A percentile compares a stretch with the other conserved stretches of the same genome.
These are phyloP conservation scores for Samsoniella hepiali DNA, from an alignment of 2,329 filamentous ascomycete species.

Conservation along the genomic window DNA sequence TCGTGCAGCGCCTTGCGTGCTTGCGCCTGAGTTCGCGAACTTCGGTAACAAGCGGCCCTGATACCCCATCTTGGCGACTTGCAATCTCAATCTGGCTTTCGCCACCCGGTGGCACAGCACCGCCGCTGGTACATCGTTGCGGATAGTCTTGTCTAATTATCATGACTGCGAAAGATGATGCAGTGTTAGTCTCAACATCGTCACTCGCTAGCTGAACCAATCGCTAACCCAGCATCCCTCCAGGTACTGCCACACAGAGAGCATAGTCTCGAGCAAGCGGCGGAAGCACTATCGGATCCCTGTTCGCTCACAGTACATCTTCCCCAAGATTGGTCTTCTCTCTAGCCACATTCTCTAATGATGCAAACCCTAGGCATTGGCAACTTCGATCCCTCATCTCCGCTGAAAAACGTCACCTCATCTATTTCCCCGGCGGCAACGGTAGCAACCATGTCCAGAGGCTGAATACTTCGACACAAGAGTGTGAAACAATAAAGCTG, in stretches of 20 bases:
- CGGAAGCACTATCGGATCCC: constrained; percentile 66
- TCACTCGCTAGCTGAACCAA: not conserved
- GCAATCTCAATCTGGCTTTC: constrained; percentile 13
- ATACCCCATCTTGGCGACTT: constrained; percentile 15
- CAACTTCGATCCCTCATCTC: constrained; percentile 89
- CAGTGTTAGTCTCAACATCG: constrained; percentile 9
- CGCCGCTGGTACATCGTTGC: constrained; percentile 10
- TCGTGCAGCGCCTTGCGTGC: not conserved
- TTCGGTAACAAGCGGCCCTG: not conserved
- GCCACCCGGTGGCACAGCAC: constrained; percentile 14
- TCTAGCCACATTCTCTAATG: not conserved
- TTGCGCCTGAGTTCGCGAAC: not conserved
- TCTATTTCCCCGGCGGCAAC: constrained; percentile 80
- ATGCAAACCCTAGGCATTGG: constrained; percentile 63
- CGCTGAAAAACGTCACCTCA: constrained; percentile 67
- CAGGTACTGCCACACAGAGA: constrained; percentile 64
- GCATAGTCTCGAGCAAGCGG: constrained; percentile 56
- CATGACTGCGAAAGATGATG: constrained; percentile 19
- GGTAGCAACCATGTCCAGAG: constrained; percentile 64
- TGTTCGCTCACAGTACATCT: constrained; percentile 61
- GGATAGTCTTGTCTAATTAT: not conserved
- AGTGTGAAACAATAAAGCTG: constrained; percentile 69
- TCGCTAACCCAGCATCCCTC: constrained; percentile 13
- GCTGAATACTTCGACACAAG: constrained; percentile 65
- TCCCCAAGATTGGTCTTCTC: not conserved